Conservation (phyloP, 805 yeast genomes). For the fission yeast (Schizosaccharomyces pombe) region DNA sequence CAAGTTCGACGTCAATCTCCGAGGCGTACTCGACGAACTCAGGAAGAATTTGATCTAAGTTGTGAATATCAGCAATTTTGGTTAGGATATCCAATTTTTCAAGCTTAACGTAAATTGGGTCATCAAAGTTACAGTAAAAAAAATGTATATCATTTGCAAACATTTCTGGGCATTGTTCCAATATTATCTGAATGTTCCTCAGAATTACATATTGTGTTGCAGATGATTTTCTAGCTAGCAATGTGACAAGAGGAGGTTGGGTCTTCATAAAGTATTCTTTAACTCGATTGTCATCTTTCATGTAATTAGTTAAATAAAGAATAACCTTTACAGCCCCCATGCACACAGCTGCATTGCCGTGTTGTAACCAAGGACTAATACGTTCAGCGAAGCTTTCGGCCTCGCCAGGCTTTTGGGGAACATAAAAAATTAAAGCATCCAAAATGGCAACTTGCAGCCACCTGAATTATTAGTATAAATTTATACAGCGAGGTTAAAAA, state of each 20-base stretch:
- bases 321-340: constrained; percentile 52
- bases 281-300: constrained; percentile 20
- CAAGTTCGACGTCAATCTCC: constrained; percentile 75
- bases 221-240: constrained; percentile 57
- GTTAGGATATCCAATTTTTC: constrained; percentile 81
- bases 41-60: constrained; percentile 37
- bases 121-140: constrained; percentile 73
- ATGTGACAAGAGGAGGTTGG: constrained; percentile 65
- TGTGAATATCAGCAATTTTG: constrained; percentile 42
- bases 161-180: constrained; percentile 69
- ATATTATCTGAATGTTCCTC: constrained; percentile 67
- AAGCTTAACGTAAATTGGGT: constrained; percentile 79
- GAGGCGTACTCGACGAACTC: constrained; percentile 76
- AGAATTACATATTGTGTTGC: constrained; percentile 88
- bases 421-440: constrained; percentile 39
- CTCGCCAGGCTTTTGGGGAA: constrained; percentile 46
- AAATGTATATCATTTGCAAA: constrained; percentile 62
- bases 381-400: constrained; percentile 43
- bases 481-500: constrained; percentile 15
- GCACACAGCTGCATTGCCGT: constrained; percentile 60
- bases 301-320: constrained; percentile 50
- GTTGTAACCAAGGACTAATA: constrained; percentile 48
- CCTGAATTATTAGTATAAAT: constrained; percentile 22
- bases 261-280: constrained; percentile 31
- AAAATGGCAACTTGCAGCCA: constrained; percentile 57